phyloP scores from a whole-genome alignment of 1,284 basidiomycete species.

The Anthracocystis setariae region DNA sequence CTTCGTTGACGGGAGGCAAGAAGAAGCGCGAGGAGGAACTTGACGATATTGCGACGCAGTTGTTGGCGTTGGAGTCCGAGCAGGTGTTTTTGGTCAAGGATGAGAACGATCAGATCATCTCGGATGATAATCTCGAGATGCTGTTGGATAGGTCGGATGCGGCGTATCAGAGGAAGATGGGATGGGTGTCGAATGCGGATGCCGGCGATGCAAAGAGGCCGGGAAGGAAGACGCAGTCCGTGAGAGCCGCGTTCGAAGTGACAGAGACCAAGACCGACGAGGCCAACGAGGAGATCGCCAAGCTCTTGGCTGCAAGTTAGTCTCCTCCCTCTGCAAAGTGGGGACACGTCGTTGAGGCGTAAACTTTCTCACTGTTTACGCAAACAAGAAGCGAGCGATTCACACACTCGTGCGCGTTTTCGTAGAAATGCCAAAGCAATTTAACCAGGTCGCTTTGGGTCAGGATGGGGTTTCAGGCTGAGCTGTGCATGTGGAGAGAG shows the following conservation, averaged over 20 bases:
- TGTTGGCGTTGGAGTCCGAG: constrained; percentile 84
- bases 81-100: constrained; percentile 83
- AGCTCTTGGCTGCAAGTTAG: constrained; percentile 58
- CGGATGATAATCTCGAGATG: constrained; percentile 79
- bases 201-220: constrained; percentile 15
- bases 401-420: too few relatives aligned
- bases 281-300: constrained; percentile 78
- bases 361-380: too few relatives aligned
- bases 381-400: too few relatives aligned
- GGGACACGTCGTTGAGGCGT: too few relatives aligned
- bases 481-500: too few relatives aligned
- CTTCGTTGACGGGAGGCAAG: constrained; percentile 72
- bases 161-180: constrained; percentile 81
- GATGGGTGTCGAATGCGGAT: constrained; percentile 73
- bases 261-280: constrained; percentile 78
- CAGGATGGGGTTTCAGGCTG: too few relatives aligned
- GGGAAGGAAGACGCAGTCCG: constrained; percentile 11
- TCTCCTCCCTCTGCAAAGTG: too few relatives aligned
- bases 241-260: constrained; percentile 79
- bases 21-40: constrained; percentile 58
- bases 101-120: constrained; percentile 80
- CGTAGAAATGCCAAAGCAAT: too few relatives aligned
- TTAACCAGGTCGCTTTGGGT: too few relatives aligned
- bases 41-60: constrained; percentile 75
- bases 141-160: constrained; percentile 83